A percentile compares a stretch with the other conserved stretches of the same genome.
Conservation (phyloP, 2,329 filamentous ascomycete species). For the Coleophoma crateriformis region DNA sequence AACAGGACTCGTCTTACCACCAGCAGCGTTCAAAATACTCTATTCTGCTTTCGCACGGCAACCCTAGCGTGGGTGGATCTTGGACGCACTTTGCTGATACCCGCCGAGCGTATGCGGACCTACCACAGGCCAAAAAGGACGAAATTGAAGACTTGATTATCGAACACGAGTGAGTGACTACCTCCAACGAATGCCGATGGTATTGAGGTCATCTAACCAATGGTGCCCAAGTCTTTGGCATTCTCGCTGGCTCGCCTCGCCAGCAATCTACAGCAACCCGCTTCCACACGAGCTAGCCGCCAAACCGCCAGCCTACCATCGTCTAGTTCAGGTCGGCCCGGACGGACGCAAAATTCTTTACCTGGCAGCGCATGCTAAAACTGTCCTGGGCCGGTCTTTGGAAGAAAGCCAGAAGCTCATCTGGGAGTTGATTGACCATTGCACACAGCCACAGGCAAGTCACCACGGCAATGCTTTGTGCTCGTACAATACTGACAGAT, state of each 20-base stretch:
- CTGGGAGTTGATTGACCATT: constrained; percentile 21
- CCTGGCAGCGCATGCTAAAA: constrained; percentile 22
- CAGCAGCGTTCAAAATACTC: constrained; percentile 24
- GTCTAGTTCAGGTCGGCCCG: constrained; percentile 18
- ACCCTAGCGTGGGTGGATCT: constrained; percentile 38
- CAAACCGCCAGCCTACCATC: constrained; percentile 20
- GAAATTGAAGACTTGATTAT: constrained; percentile 36
- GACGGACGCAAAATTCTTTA: constrained; percentile 20
- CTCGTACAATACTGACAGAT: background rate
- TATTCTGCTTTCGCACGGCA: constrained; percentile 5
- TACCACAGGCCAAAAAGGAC: constrained; percentile 26
- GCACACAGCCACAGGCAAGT: constrained; percentile 13
- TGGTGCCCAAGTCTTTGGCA: constrained; percentile 38
- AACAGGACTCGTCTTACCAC: constrained; percentile 3
- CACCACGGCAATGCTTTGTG: background rate
- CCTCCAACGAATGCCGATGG: background rate
- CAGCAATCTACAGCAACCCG: constrained; percentile 35
- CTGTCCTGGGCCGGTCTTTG: constrained; percentile 11
- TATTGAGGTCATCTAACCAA: background rate
- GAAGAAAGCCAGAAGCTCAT: constrained; percentile 21
- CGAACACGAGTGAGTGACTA: constrained; percentile 16
- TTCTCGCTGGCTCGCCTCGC: constrained; percentile 42
- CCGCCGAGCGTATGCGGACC: constrained; percentile 40
- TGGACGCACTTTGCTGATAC: constrained; percentile 47
- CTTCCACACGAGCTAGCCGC: constrained; percentile 16